phyloP scores from a whole-genome alignment of 2,329 filamentous ascomycete species.

The Diaporthe eres region DNA sequence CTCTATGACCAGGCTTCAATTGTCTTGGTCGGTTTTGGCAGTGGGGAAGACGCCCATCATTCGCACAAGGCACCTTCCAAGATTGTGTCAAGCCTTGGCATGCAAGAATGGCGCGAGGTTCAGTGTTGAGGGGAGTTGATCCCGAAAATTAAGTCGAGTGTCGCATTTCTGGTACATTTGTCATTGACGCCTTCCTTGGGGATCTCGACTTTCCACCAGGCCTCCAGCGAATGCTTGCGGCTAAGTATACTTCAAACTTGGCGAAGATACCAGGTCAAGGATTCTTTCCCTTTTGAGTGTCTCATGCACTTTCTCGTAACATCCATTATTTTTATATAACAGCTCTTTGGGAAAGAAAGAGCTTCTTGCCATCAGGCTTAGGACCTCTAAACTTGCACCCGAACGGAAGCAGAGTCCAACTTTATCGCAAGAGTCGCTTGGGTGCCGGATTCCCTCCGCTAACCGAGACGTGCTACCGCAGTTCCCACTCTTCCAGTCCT shows the following conservation, averaged over 20 bases:
- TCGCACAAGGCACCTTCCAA: neutral
- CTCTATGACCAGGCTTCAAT: neutral
- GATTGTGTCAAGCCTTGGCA: constrained; percentile 6
- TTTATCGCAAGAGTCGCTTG: neutral
- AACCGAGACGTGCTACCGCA: neutral
- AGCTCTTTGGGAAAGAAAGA: no score
- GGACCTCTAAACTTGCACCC: neutral
- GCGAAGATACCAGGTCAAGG: no score
- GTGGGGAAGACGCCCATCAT: neutral
- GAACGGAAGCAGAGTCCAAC: neutral
- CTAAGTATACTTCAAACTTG: neutral
- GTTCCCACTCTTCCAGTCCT: neutral
- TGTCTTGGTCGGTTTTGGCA: neutral
- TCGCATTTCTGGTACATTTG: neutral
- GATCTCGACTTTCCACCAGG: neutral
- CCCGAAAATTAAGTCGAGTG: neutral
- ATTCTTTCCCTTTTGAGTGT: no score
- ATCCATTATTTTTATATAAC: no score
- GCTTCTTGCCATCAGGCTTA: no score
- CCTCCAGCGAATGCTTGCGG: neutral
- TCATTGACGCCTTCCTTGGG: neutral
- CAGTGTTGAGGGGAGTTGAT: neutral
- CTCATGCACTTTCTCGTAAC: no score
- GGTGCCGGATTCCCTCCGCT: neutral
- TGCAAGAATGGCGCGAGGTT: neutral